A percentile compares a stretch with the other conserved stretches of the same genome.
These are phyloP conservation scores for Gymnopus androsaceus DNA, from an alignment of 1,284 basidiomycete genomes.

Conservation along the genomic window DNA sequence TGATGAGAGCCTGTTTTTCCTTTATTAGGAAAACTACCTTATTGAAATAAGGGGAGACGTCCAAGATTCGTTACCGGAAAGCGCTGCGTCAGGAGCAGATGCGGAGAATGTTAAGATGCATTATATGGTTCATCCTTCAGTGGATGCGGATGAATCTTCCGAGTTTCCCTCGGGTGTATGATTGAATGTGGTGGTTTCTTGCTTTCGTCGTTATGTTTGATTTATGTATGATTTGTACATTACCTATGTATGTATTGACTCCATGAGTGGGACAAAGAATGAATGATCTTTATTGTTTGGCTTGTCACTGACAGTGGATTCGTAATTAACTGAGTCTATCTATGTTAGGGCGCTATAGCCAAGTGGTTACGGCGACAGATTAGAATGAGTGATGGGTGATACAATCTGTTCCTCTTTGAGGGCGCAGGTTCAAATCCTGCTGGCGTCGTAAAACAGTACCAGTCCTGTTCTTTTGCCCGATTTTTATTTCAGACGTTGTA, in stretches of 20 bases:
- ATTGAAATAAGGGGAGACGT: slow-evolving; percentile 83
- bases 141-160: slow-evolving; percentile 65
- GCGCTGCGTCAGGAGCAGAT: slow-evolving; percentile 46
- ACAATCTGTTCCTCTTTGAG: too few relatives aligned
- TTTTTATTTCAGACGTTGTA: too few relatives aligned
- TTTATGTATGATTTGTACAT: background rate
- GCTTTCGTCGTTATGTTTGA: slow-evolving; percentile 1
- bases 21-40: slow-evolving; percentile 77
- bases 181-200: background rate
- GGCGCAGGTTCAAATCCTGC: too few relatives aligned
- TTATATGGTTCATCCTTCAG: slow-evolving; percentile 82
- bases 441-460: too few relatives aligned
- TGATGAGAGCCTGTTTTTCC: slow-evolving; percentile 1
- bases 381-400: too few relatives aligned
- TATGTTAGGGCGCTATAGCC: slow-evolving; percentile 51
- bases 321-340: too few relatives aligned
- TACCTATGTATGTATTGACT: background rate
- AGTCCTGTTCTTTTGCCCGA: too few relatives aligned
- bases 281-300: too few relatives aligned
- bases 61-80: slow-evolving; percentile 71
- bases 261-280: too few relatives aligned
- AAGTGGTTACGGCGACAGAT: slow-evolving; percentile 56
- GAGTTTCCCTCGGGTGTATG: slow-evolving; percentile 3
- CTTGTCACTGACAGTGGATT: too few relatives aligned
- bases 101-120: slow-evolving; percentile 67